These are phyloP conservation scores for Heliamphora pulchella DNA, from an alignment of 179 eudicot genomes.

Conservation along the genomic window DNA sequence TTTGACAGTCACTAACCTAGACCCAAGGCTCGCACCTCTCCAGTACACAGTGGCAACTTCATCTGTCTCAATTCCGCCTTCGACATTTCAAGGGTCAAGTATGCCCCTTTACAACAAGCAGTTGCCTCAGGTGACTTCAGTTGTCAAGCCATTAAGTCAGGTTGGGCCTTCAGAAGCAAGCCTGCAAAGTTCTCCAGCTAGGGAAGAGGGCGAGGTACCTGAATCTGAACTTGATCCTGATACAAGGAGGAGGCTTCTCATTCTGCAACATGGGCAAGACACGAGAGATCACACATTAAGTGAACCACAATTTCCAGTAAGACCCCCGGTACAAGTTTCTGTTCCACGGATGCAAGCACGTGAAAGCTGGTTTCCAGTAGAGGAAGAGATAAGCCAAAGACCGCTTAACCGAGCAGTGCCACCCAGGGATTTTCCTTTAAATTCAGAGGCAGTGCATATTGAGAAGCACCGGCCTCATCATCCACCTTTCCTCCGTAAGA, in stretches of 20 bases:
- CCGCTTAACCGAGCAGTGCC: slow-evolving; percentile 35
- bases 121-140: slow-evolving; percentile 40
- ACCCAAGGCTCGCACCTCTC: slow-evolving; percentile 51
- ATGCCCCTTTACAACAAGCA: slow-evolving; percentile 38
- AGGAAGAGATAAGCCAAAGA: slow-evolving; percentile 67
- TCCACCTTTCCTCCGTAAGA: slow-evolving; percentile 58
- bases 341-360: slow-evolving; percentile 52
- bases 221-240: slow-evolving; percentile 97
- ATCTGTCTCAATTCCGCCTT: slow-evolving; percentile 43
- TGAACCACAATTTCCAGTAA: slow-evolving; percentile 62
- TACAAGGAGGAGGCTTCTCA: slow-evolving; percentile 88
- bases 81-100: slow-evolving; percentile 45
- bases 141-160: slow-evolving; percentile 48
- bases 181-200: slow-evolving; percentile 76
- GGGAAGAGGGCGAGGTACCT: slow-evolving; percentile 97
- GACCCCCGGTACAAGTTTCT: slow-evolving; percentile 56
- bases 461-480: slow-evolving; percentile 52
- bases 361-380: slow-evolving; percentile 68
- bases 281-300: slow-evolving; percentile 41
- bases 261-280: slow-evolving; percentile 95
- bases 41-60: slow-evolving; percentile 42
- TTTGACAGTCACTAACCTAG: slow-evolving; percentile 34
- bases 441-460: slow-evolving; percentile 43
- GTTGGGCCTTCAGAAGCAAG: slow-evolving; percentile 45
- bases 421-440: slow-evolving; percentile 42